Conservation (phyloP, 371 early-diverging fungal species). For the Syncephalastrum sp. region DNA sequence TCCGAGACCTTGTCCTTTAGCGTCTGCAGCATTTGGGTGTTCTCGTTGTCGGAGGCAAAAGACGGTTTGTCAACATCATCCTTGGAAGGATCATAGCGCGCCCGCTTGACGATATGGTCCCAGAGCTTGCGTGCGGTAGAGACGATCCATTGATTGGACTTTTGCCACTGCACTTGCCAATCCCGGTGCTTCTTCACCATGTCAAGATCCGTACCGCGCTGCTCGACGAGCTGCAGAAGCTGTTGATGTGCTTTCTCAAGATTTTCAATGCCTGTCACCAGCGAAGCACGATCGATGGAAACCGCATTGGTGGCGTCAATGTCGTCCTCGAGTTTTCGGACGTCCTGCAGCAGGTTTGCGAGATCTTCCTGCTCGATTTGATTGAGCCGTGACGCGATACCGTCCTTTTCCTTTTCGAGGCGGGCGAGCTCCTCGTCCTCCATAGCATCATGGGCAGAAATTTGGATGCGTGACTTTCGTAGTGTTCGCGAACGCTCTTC, state of each 20-base stretch:
- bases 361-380: constrained; percentile 44
- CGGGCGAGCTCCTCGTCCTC: constrained; percentile 22
- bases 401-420: constrained; percentile 48
- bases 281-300: constrained; percentile 30
- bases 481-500: constrained; percentile 32
- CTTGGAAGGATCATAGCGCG: constrained; percentile 34
- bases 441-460: background rate
- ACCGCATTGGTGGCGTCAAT: constrained; percentile 38
- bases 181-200: constrained; percentile 26
- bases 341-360: constrained; percentile 23
- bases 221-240: constrained; percentile 19
- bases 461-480: constrained; percentile 19
- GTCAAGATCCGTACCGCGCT: constrained; percentile 29
- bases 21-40: constrained; percentile 27
- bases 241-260: constrained; percentile 25
- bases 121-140: constrained; percentile 42
- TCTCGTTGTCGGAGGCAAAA: constrained; percentile 33
- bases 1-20: constrained; percentile 36
- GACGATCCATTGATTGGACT: constrained; percentile 36
- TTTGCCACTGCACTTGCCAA: constrained; percentile 41
- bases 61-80: constrained; percentile 40
- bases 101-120: constrained; percentile 43
- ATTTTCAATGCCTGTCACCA: constrained; percentile 28
- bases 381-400: constrained; percentile 25
- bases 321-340: constrained; percentile 35